Evolutionary conservation across 345 rosid species (phyloP), one percentile per base, ranked within the genome.

Genomic region (Eucalyptus coolabah): DNA sequence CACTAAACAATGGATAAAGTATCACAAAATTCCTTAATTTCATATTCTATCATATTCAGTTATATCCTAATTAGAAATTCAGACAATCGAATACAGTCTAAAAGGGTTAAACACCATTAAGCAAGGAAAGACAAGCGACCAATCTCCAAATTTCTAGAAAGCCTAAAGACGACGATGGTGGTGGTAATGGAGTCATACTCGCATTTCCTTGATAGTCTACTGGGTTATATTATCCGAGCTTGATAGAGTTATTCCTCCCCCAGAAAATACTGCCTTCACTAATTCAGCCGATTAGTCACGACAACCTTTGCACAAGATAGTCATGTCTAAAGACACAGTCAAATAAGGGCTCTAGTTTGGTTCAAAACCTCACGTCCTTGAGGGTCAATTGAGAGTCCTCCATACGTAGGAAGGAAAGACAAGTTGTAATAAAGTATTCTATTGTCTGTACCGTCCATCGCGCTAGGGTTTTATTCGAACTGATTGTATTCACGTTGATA

Each of bases 1-100:
- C 63, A 23, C 28, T 6, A 24, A 56, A 56, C 12, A 56, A 24
- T 9, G 63, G 0, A 56, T 56, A 56, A 23, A 54, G 9, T 54
- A 54, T 21, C 5, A 9, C 26, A 21, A 54, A 54, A 17, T 17
- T 54, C 26, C 1, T 54, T 7, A 54, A 54, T 54, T 54, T 4
- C 5, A 54, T 54, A 23, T 54, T 54, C 1, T 23, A 23, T 9
- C 30, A 23, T 56, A 21, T 56, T 23, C 1, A 9, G 0, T 56
- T 9, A 4, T 24, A 56, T 56, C 30, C 0, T 10, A 56, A 56
- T 56, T 56, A 24, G 63, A 56, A 56, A 56, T 56, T 56, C 0
- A 24, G 0, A 56, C 0, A 3, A 56, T 10, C 13, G 1, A 56
- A 56, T 1, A 3, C 0, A 56, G 1, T 10, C 13, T 56, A 56